Conservation (phyloP, 371 early-diverging fungal genomes). For the Haplosporangium sp. region DNA sequence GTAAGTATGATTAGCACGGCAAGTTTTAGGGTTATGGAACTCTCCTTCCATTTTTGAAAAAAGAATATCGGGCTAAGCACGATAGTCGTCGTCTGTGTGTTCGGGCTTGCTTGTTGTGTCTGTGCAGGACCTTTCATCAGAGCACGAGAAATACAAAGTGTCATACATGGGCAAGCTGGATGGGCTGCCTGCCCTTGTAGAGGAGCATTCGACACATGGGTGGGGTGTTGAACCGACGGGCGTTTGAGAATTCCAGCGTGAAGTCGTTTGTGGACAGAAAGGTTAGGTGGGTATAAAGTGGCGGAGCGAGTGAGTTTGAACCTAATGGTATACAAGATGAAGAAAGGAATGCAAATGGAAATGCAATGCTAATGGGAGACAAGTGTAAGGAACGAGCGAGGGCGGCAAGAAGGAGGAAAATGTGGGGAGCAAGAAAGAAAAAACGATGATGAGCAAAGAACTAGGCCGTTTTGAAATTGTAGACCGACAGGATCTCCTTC, state of each 20-base stretch:
- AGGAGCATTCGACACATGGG: slow-evolving; percentile 82
- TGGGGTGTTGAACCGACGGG: slow-evolving; percentile 38
- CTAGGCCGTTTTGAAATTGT: too few species aligned
- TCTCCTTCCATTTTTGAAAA: too few species aligned
- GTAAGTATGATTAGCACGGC: not conserved
- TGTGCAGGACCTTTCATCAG: slow-evolving; percentile 1
- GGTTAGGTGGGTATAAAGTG: not conserved
- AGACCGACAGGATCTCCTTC: too few species aligned
- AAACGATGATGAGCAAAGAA: not conserved
- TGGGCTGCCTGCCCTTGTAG: slow-evolving; percentile 83
- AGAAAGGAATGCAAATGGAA: not conserved
- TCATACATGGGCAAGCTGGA: slow-evolving; percentile 79
- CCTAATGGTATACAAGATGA: not conserved
- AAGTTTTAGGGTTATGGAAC: not conserved
- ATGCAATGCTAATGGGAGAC: not conserved
- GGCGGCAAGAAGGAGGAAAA: not conserved
- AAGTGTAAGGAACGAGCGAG: too few species aligned
- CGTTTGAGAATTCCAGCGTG: slow-evolving; percentile 27
- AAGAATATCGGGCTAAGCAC: too few species aligned
- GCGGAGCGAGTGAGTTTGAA: not conserved
- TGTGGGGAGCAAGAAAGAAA: not conserved
- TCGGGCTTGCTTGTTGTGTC: not conserved
- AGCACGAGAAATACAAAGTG: not conserved
- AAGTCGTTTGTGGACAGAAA: not conserved
- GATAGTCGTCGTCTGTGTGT: too few species aligned